A percentile compares a stretch with the other conserved stretches of the same genome.
These are phyloP conservation scores for Microdochium nivale DNA, from an alignment of 2,329 filamentous ascomycete species.

Conservation along the genomic window DNA sequence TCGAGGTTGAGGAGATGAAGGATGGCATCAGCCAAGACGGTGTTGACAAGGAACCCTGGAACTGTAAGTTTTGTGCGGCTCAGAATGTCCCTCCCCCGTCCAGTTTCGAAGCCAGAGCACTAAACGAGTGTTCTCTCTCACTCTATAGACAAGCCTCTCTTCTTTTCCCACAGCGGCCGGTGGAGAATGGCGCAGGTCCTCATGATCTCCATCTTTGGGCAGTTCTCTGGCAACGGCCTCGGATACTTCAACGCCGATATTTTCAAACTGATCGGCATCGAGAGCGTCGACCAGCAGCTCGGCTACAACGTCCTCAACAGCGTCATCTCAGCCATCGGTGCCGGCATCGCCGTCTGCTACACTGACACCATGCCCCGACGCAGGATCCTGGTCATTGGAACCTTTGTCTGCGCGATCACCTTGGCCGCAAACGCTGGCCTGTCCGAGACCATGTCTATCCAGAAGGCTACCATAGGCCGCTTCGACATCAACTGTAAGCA, in stretches of 20 bases:
- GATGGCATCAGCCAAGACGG: slow-evolving; percentile 34
- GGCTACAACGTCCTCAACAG: slow-evolving; percentile 39
- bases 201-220: slow-evolving; percentile 42
- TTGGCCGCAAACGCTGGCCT: slow-evolving; percentile 37
- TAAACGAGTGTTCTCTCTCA: neutral
- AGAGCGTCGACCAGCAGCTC: slow-evolving; percentile 26
- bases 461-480: slow-evolving; percentile 19
- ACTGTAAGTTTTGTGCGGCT: slow-evolving; percentile 23
- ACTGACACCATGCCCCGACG: slow-evolving; percentile 38
- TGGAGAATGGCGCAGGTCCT: slow-evolving; percentile 39
- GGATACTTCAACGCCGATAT: slow-evolving; percentile 42
- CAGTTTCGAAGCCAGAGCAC: neutral
- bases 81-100: neutral
- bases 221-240: slow-evolving; percentile 41
- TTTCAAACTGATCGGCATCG: slow-evolving; percentile 30
- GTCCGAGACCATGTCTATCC: slow-evolving; percentile 24
- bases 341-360: slow-evolving; percentile 29
- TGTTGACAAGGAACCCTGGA: slow-evolving; percentile 37
- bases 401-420: slow-evolving; percentile 28
- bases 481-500: slow-evolving; percentile 6
- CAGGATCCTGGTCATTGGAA: slow-evolving; percentile 34
- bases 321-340: slow-evolving; percentile 34
- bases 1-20: slow-evolving; percentile 32
- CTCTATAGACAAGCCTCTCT: slow-evolving; percentile 31
- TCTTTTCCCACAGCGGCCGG: slow-evolving; percentile 33